phyloP scores from a whole-genome alignment of 345 rosid species.

The Salix arbutifolia region DNA sequence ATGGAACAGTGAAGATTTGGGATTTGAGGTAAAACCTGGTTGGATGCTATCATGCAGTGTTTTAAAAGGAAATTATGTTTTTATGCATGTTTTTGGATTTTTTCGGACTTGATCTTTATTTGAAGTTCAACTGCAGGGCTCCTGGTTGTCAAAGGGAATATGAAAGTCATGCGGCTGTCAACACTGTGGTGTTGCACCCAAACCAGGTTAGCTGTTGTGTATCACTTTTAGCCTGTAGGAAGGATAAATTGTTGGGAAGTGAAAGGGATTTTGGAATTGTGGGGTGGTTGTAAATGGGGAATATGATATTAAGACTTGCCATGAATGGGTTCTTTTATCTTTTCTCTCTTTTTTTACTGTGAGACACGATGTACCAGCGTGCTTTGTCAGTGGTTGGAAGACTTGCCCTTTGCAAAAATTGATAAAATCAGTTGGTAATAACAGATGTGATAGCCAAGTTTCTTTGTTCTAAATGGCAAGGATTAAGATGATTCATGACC shows the following conservation, averaged over 20 bases:
- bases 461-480: background rate
- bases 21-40: conserved; percentile 62
- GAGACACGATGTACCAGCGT: background rate
- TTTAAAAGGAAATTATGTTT: background rate
- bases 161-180: conserved; percentile 94
- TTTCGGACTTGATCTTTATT: conserved; percentile 8
- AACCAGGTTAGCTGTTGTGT: conserved; percentile 58
- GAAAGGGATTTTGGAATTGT: background rate
- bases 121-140: conserved; percentile 55
- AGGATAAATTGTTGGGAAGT: background rate
- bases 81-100: background rate
- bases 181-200: conserved; percentile 90
- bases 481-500: background rate
- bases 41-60: background rate
- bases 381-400: background rate
- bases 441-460: background rate
- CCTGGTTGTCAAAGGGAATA: conserved; percentile 97
- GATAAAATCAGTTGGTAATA: background rate
- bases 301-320: background rate
- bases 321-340: too few species aligned
- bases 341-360: too few species aligned
- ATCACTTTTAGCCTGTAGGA: background rate
- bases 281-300: background rate
- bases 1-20: conserved; percentile 96
- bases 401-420: background rate